Conservation (phyloP, 2,329 filamentous ascomycete species). For the Acarospora socialis region DNA sequence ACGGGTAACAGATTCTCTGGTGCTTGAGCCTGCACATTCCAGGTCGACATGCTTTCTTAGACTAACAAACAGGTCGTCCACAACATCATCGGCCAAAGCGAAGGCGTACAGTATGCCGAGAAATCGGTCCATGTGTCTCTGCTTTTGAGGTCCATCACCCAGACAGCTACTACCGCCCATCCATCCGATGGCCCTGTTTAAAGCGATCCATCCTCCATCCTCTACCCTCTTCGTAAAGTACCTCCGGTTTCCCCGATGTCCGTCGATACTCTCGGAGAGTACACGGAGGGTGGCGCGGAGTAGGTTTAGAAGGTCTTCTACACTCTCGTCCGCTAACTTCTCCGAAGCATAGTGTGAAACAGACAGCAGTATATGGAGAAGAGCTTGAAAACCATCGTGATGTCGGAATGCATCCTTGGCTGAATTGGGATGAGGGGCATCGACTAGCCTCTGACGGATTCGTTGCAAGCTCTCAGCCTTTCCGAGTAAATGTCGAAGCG, state of each 20-base stretch:
- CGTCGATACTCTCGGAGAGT: conserved; percentile 58
- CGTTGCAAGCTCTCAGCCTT: conserved; percentile 46
- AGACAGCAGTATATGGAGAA: conserved; percentile 54
- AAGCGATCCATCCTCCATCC: conserved; percentile 60
- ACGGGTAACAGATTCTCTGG: no score
- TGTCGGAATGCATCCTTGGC: conserved; percentile 72
- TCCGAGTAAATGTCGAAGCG: conserved; percentile 23
- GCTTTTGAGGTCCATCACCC: conserved; percentile 17
- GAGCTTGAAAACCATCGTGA: conserved; percentile 59
- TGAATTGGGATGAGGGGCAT: conserved; percentile 33
- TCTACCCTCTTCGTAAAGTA: conserved; percentile 70
- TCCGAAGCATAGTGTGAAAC: conserved; percentile 70
- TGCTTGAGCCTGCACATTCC: no score
- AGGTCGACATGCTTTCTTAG: no score
- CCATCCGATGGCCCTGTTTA: conserved; percentile 67
- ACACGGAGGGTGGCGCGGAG: conserved; percentile 59
- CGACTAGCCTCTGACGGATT: conserved; percentile 51
- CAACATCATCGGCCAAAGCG: no score
- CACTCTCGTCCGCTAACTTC: conserved; percentile 40
- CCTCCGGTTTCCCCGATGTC: conserved; percentile 71
- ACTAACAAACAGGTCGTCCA: no score
- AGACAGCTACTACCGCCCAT: no score
- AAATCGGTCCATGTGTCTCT: conserved; percentile 54
- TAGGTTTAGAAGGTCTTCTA: conserved; percentile 53
- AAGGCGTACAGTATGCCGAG: conserved; percentile 75